A percentile compares a stretch with the other conserved stretches of the same genome.
Evolutionary conservation across 345 rosid genomes (phyloP).

Genomic region (Hibiscus trionum): DNA sequence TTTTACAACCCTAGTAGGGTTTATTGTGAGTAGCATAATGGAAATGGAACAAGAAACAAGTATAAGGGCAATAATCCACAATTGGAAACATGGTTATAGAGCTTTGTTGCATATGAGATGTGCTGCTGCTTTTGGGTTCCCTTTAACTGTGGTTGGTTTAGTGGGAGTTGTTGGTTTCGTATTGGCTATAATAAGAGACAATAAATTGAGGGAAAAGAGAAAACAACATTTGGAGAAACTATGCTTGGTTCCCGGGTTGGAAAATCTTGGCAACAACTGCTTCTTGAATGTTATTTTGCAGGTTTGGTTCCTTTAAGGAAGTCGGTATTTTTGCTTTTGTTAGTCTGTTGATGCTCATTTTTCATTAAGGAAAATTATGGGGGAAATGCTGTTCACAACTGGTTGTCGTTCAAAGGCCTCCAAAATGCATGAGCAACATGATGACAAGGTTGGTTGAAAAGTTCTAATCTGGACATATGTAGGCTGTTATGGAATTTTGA

Average conservation of each 20-base stretch:
- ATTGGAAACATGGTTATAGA: conserved; percentile 13
- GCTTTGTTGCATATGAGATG: conserved; percentile 19
- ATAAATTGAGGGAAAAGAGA: conserved; percentile 22
- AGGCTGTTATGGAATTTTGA: not conserved
- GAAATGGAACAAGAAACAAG: not conserved
- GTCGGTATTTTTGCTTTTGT: not conserved
- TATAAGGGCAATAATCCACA: not conserved
- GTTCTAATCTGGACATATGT: not conserved
- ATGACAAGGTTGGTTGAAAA: conserved; percentile 27
- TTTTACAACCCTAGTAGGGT: too few relatives aligned
- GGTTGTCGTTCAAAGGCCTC: conserved; percentile 1
- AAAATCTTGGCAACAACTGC: conserved; percentile 76
- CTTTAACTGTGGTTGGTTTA: conserved; percentile 39
- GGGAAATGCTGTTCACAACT: not conserved
- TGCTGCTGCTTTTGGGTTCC: conserved; percentile 35
- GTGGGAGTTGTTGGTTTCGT: conserved; percentile 49
- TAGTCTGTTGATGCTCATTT: not conserved
- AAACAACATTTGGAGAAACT: conserved; percentile 19
- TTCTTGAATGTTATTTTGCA: conserved; percentile 78
- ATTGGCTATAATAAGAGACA: conserved; percentile 38
- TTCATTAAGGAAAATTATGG: not conserved
- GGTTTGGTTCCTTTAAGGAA: conserved; percentile 31
- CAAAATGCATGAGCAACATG: conserved; percentile 4
- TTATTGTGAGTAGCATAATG: not conserved
- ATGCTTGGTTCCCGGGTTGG: conserved; percentile 59